Percentiles rank a stretch among this genome's conserved stretches.
These are phyloP conservation scores for Kodamaea sagamina DNA, from an alignment of 805 yeast species.

Conservation along the genomic window DNA sequence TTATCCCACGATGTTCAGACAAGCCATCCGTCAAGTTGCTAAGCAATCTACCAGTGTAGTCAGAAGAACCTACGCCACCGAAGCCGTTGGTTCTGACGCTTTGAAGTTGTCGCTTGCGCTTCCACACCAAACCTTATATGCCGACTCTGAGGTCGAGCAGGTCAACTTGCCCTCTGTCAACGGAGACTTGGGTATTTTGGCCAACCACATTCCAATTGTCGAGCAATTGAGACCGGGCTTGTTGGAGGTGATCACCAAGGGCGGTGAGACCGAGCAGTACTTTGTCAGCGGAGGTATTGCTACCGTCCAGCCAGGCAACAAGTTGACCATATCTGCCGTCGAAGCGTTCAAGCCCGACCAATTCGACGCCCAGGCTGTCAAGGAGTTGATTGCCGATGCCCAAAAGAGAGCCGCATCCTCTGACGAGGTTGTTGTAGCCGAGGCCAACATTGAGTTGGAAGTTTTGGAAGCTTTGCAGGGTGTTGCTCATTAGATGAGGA, in stretches of 20 bases:
- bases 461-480: conserved; percentile 92
- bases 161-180: conserved; percentile 94
- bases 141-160: conserved; percentile 60
- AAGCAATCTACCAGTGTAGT: conserved; percentile 57
- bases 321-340: conserved; percentile 85
- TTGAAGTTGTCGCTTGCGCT: conserved; percentile 87
- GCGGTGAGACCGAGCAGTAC: conserved; percentile 71
- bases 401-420: conserved; percentile 84
- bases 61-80: conserved; percentile 91
- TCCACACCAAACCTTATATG: conserved; percentile 76
- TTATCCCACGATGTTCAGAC: conserved; percentile 54
- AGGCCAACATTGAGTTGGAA: conserved; percentile 93
- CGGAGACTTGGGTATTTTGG: conserved; percentile 95
- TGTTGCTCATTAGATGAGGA: conserved; percentile 62
- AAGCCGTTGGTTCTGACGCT: conserved; percentile 59
- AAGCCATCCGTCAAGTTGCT: conserved; percentile 60
- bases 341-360: conserved; percentile 93
- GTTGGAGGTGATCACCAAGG: conserved; percentile 82
- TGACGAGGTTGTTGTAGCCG: conserved; percentile 88
- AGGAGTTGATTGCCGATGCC: conserved; percentile 84
- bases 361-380: conserved; percentile 78
- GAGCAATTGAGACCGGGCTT: conserved; percentile 97
- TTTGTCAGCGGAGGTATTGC: conserved; percentile 97
- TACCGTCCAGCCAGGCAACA: conserved; percentile 91
- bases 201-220: conserved; percentile 95